Conservation (phyloP, 257 asterid genomes). For the Prunella vulgaris region DNA sequence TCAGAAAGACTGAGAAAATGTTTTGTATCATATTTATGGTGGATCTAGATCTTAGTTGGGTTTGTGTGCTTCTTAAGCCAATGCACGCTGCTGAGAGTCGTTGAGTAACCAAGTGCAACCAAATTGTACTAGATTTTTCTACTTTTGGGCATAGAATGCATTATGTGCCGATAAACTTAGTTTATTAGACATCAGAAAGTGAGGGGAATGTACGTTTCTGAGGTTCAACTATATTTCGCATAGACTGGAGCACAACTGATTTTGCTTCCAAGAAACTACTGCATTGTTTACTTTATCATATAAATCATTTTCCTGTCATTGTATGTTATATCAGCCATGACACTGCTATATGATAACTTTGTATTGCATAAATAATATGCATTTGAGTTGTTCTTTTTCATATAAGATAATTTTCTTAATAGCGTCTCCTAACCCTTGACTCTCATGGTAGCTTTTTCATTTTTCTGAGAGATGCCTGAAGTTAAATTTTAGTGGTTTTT, state of each 20-base stretch:
- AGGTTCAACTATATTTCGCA: neutral
- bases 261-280: slow-evolving; percentile 2
- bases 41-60: slow-evolving; percentile 19
- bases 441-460: neutral
- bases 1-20: neutral
- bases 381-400: neutral
- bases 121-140: neutral
- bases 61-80: slow-evolving; percentile 9
- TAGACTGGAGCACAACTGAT: neutral
- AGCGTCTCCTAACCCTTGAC: neutral
- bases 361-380: neutral
- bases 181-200: neutral
- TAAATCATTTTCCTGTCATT: neutral
- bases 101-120: neutral
- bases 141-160: neutral
- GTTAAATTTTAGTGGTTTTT: neutral
- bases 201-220: neutral
- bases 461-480: neutral
- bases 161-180: neutral
- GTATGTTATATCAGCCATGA: neutral
- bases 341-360: neutral
- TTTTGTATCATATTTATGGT: neutral
- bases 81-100: slow-evolving; percentile 15
- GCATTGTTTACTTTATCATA: neutral
- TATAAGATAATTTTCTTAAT: no score